Evolutionary conservation across 2,329 filamentous ascomycete species (phyloP).

Genomic region (Corinectria fuckeliana): DNA sequence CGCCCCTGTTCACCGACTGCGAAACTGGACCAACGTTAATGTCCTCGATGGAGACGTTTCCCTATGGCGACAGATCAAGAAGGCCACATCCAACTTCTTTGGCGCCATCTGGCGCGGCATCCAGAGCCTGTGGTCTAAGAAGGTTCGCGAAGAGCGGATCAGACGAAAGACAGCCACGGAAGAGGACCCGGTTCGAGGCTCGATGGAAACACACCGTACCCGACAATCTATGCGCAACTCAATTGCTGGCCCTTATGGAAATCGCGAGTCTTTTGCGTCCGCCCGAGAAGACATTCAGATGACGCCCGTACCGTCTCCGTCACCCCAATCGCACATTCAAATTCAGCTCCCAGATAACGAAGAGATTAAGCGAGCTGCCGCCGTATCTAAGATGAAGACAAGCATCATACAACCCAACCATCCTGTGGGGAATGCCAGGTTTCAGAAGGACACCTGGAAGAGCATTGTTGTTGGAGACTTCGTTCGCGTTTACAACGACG

Average conservation of each 20-base stretch:
- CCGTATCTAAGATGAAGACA: conserved; percentile 55
- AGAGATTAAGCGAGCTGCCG: conserved; percentile 44
- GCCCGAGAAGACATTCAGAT: conserved; percentile 83
- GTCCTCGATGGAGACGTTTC: conserved; percentile 86
- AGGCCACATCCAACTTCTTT: conserved; percentile 73
- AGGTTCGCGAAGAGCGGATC: conserved; percentile 56
- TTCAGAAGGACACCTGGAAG: conserved; percentile 96
- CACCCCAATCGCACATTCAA: conserved; percentile 53
- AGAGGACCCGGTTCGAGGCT: conserved; percentile 66
- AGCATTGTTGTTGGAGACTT: conserved; percentile 95
- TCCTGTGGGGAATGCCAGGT: conserved; percentile 73
- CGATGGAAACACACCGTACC: conserved; percentile 51
- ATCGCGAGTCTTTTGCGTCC: conserved; percentile 60
- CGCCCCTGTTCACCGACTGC: conserved; percentile 87
- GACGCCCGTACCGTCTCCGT: conserved; percentile 90
- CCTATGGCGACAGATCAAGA: conserved; percentile 87
- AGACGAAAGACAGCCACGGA: conserved; percentile 49
- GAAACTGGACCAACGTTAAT: conserved; percentile 93
- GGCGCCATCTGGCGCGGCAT: conserved; percentile 59
- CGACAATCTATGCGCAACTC: conserved; percentile 46
- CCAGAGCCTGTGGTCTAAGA: conserved; percentile 57
- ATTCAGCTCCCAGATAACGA: conserved; percentile 49
- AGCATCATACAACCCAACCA: conserved; percentile 76
- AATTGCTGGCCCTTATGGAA: conserved; percentile 58
- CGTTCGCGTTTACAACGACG: conserved; percentile 93